phyloP scores from a whole-genome alignment of 164 flowering plant species.

The Annona cherimola region DNA sequence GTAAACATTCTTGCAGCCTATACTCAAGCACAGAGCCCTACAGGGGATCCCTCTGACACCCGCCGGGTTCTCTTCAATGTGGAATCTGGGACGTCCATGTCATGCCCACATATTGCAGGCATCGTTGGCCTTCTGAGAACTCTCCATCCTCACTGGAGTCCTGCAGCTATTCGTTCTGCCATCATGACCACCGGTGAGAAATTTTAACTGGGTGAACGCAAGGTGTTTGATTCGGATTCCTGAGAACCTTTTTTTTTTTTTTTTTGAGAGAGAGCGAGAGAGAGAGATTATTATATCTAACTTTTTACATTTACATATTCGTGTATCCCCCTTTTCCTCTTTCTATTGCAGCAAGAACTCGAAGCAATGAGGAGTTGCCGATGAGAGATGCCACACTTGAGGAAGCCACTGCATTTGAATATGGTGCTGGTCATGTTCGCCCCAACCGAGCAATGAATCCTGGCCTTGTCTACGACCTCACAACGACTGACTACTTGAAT shows the following conservation, averaged over 20 bases:
- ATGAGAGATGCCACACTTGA: slow-evolving; percentile 17
- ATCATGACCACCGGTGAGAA: slow-evolving; percentile 63
- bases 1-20: slow-evolving; percentile 58
- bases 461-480: slow-evolving; percentile 45
- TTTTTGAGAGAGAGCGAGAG: not conserved
- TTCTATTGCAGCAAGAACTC: slow-evolving; percentile 38
- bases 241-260: not conserved
- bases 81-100: slow-evolving; percentile 69
- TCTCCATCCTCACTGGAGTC: slow-evolving; percentile 54
- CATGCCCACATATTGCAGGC: slow-evolving; percentile 71
- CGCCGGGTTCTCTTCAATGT: slow-evolving; percentile 31
- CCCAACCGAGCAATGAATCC: slow-evolving; percentile 64
- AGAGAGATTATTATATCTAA: too few species aligned
- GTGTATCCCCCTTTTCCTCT: not conserved
- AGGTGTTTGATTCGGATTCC: not conserved
- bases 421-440: slow-evolving; percentile 63
- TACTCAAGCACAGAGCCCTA: slow-evolving; percentile 26
- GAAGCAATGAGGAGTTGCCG: slow-evolving; percentile 27
- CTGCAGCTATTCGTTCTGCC: slow-evolving; percentile 69
- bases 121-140: slow-evolving; percentile 53
- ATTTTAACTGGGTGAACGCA: not conserved
- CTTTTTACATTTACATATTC: too few species aligned
- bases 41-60: slow-evolving; percentile 15
- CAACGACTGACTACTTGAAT: slow-evolving; percentile 17
- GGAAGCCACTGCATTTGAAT: slow-evolving; percentile 43